Conservation (phyloP, 768 basidiomycete genomes). For the Phanerodontia chrysosporium region DNA sequence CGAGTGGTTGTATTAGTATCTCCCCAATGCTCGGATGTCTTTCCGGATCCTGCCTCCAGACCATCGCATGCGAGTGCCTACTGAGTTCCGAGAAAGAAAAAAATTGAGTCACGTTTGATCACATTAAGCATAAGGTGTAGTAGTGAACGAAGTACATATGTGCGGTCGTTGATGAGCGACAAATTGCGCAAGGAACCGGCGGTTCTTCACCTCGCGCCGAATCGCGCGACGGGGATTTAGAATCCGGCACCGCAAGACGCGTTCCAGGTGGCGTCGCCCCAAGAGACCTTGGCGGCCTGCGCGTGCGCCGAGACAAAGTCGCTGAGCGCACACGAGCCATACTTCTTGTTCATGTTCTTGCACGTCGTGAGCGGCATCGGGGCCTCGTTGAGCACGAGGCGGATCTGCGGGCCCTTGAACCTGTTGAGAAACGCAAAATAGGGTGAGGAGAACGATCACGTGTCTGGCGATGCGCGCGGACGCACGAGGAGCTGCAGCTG, state of each 20-base stretch:
- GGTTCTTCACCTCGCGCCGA: too few species aligned
- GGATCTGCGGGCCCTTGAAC: slow-evolving; percentile 33
- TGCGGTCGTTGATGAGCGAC: too few species aligned
- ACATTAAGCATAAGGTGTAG: too few species aligned
- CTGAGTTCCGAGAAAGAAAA: too few species aligned
- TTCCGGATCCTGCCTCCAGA: not conserved
- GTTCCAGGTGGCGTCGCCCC: slow-evolving; percentile 34
- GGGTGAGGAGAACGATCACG: not conserved
- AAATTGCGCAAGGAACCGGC: too few species aligned
- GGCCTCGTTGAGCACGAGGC: slow-evolving; percentile 38
- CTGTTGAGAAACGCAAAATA: slow-evolving; percentile 12
- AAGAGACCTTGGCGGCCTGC: slow-evolving; percentile 23
- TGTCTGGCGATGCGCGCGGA: not conserved
- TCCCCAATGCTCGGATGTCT: not conserved
- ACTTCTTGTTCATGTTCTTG: slow-evolving; percentile 24
- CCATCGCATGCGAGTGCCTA: too few species aligned
- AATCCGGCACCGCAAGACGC: slow-evolving; percentile 27
- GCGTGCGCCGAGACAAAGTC: slow-evolving; percentile 30
- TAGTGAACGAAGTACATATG: too few species aligned
- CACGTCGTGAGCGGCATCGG: slow-evolving; percentile 37
- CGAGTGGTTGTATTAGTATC: not conserved
- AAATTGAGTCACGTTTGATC: too few species aligned
- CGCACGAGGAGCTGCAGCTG: slow-evolving; percentile 27
- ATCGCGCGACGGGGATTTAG: not conserved
- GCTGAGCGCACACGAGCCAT: slow-evolving; percentile 35